These are phyloP conservation scores for Botrytis hyacinthi DNA, from an alignment of 2,329 filamentous ascomycete genomes.

Conservation along the genomic window DNA sequence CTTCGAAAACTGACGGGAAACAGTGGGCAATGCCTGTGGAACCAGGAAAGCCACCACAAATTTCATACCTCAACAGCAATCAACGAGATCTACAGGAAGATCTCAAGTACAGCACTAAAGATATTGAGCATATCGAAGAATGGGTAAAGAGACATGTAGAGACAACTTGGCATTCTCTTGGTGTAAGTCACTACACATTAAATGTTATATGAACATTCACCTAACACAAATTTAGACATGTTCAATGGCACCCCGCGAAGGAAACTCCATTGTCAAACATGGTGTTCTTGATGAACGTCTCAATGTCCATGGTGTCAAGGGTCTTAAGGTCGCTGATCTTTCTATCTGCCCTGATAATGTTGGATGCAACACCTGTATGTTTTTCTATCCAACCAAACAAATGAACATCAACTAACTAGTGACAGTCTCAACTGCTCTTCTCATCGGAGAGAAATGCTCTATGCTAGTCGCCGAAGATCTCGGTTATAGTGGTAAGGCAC, in stretches of 20 bases:
- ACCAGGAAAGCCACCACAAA: constrained; percentile 47
- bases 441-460: constrained; percentile 44
- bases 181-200: constrained; percentile 39
- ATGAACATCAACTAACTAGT: constrained; percentile 34
- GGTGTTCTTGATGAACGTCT: constrained; percentile 44
- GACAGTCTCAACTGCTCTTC: constrained; percentile 56
- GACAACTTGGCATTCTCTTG: constrained; percentile 41
- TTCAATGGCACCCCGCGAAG: constrained; percentile 42
- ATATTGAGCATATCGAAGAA: constrained; percentile 48
- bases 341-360: constrained; percentile 41
- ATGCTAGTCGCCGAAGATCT: constrained; percentile 44
- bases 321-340: constrained; percentile 47
- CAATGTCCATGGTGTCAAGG: constrained; percentile 43
- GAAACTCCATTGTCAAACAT: constrained; percentile 70
- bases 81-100: constrained; percentile 58
- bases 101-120: constrained; percentile 62
- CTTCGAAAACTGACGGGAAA: not conserved
- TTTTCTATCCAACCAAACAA: constrained; percentile 25
- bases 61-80: constrained; percentile 61
- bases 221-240: constrained; percentile 42
- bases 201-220: not conserved
- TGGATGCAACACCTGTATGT: constrained; percentile 45
- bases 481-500: constrained; percentile 53
- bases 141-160: constrained; percentile 61
- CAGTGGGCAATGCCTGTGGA: constrained; percentile 61